Base-by-base conservation (phyloP, 2,329 filamentous ascomycete species). In the Thielaviopsis punctulata region DNA sequence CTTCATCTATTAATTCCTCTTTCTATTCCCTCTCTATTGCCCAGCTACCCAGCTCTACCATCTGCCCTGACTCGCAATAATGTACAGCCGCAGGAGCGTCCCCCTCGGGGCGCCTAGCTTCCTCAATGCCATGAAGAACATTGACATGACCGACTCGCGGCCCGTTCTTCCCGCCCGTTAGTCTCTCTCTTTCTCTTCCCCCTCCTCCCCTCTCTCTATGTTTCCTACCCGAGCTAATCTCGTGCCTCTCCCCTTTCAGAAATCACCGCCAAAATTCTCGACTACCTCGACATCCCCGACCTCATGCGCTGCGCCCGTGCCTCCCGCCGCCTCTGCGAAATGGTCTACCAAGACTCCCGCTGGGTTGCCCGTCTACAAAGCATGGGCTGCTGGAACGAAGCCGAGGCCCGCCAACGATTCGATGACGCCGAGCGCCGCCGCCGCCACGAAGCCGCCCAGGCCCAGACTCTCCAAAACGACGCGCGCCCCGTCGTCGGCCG, bases 311-410 rank as follows among this genome's bases (percentile, higher is more conserved):
- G 87, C 63, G 90, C 92, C 45, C 81, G 83, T 57, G 81, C 85
- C 22, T 95, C 87, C 54, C 84, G 79, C 62, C 84, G 86, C 56
- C 79, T 96, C 75, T 83, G 84, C 63, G 92, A 98, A 68, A 98
- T 98, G 89, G 89, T 95, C 2, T 98, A 96, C 67, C 92, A 98
- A 65, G 92, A 98, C 65, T 86, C 88, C 48, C 77, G 90, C 69
- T 98, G 92, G 92, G 84, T 96, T 39, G 80, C 86, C 57, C 77
- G 86, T 57, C 68, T 98, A 52, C 84, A 84, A 63, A 80, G 76
- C 54, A 95, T 98, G 80, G 86, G 83, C 1, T 84, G 85, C 58
- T 98, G 92, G 92, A 83, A 94, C 62, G 92, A 98, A 63, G 66
- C 71, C 3, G 90, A 95, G 63, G 92, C 92, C 4, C 76, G 89